Evolutionary conservation across 202 grass and related monocot species (phyloP).

Genomic region (Carex sylvatica): DNA sequence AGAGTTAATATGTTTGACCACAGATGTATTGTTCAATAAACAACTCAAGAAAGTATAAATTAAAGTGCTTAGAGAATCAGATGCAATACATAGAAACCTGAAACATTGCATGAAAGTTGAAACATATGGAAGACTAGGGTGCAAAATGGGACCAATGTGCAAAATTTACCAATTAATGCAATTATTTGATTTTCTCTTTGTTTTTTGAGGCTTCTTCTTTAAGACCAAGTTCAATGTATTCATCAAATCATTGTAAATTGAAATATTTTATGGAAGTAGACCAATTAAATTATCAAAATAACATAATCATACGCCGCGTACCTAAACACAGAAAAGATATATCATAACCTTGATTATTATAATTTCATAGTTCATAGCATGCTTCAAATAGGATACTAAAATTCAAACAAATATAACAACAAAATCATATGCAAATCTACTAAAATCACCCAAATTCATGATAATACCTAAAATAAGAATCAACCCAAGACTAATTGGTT

Average conservation of each 20-base stretch:
- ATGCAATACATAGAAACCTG: background rate
- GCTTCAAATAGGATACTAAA: slow-evolving; percentile 1
- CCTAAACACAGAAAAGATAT: background rate
- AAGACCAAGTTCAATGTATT: slow-evolving; percentile 2
- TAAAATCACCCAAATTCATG: background rate
- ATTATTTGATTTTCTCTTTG: background rate
- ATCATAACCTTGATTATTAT: background rate
- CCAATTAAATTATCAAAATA: background rate
- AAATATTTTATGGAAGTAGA: background rate
- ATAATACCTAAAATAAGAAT: background rate
- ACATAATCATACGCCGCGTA: background rate
- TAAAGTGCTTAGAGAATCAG: background rate
- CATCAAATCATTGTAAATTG: background rate
- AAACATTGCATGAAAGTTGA: background rate
- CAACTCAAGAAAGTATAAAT: background rate
- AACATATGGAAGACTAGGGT: background rate
- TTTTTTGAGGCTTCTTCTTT: background rate
- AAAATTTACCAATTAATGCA: background rate
- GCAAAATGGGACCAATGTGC: background rate
- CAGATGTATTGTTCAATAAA: background rate
- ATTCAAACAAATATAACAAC: background rate
- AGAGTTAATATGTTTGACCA: too few relatives aligned
- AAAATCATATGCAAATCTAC: background rate
- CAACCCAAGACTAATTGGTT: background rate
- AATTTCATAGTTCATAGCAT: background rate